Conservation (phyloP, 2,329 filamentous ascomycete genomes). For the Huntiella bhutanensis region DNA sequence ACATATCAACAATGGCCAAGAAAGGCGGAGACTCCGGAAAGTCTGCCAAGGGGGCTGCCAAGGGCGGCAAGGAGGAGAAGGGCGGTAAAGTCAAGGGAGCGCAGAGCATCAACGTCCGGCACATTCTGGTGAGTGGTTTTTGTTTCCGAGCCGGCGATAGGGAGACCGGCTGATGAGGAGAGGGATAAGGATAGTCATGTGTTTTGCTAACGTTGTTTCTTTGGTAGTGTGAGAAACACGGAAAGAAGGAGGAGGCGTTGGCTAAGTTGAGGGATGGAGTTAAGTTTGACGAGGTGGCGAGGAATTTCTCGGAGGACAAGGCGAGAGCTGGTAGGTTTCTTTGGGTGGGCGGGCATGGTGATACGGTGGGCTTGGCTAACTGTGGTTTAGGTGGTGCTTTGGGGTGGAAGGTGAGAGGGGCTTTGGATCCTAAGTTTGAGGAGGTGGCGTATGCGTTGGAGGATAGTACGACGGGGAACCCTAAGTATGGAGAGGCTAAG, state of each 20-base stretch:
- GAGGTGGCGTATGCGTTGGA: constrained; percentile 52
- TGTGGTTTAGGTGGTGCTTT: constrained; percentile 40
- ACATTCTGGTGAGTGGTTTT: constrained; percentile 37
- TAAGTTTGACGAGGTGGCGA: constrained; percentile 59
- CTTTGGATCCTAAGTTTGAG: constrained; percentile 50
- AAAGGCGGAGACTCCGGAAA: constrained; percentile 9
- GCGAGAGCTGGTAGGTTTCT: constrained; percentile 36
- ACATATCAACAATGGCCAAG: constrained; percentile 4
- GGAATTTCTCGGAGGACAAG: constrained; percentile 59
- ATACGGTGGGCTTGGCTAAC: background rate
- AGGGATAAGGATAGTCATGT: background rate
- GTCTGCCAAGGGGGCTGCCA: constrained; percentile 16
- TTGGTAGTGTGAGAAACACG: constrained; percentile 49
- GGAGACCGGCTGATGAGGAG: background rate
- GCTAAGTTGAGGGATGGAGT: constrained; percentile 45
- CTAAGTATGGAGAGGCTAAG: constrained; percentile 52
- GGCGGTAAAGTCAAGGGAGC: constrained; percentile 36
- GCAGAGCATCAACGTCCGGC: constrained; percentile 53
- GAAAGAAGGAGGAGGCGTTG: constrained; percentile 59
- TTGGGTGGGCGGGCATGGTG: background rate
- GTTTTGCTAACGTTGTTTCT: background rate
- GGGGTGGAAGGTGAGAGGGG: constrained; percentile 54
- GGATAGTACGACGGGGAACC: constrained; percentile 41
- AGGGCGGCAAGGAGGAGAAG: constrained; percentile 22
- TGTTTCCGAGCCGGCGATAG: background rate